Conservation (phyloP, 2,329 filamentous ascomycete genomes). For the Alternaria sp. region DNA sequence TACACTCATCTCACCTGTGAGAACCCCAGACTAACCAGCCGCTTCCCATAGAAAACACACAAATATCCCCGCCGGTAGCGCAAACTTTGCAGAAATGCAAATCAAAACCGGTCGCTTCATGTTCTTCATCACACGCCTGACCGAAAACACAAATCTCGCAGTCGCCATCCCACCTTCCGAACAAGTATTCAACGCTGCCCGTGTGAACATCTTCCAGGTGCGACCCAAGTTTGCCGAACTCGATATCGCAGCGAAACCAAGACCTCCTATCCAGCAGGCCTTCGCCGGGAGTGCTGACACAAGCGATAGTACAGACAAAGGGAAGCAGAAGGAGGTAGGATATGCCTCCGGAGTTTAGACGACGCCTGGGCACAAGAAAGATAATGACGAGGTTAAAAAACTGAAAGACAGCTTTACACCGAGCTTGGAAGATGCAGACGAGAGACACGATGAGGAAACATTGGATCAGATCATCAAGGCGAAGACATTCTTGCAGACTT, state of each 20-base stretch:
- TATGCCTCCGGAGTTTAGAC: slow-evolving; percentile 15
- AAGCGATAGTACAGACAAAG: slow-evolving; percentile 27
- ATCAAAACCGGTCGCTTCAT: slow-evolving; percentile 84
- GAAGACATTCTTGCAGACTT: background rate
- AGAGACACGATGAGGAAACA: background rate
- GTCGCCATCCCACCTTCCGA: slow-evolving; percentile 91
- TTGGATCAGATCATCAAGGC: background rate
- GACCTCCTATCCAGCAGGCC: slow-evolving; percentile 48
- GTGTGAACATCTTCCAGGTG: slow-evolving; percentile 89
- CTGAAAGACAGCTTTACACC: background rate
- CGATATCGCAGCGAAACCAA: slow-evolving; percentile 56
- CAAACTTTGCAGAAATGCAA: slow-evolving; percentile 82
- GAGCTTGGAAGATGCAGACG: background rate
- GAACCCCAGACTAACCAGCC: background rate
- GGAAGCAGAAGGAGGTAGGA: slow-evolving; percentile 30
- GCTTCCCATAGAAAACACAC: slow-evolving; percentile 70
- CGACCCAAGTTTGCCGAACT: slow-evolving; percentile 79
- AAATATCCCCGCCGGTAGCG: slow-evolving; percentile 79
- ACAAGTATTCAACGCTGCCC: slow-evolving; percentile 86
- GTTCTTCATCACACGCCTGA: slow-evolving; percentile 94
- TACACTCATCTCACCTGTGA: slow-evolving; percentile 9
- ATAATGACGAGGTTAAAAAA: background rate
- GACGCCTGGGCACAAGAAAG: background rate
- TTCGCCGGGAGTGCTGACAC: slow-evolving; percentile 46
- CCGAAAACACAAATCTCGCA: slow-evolving; percentile 96